Evolutionary conservation across 805 yeast species (phyloP).

Genomic region (Hermanozyma aechmeae): DNA sequence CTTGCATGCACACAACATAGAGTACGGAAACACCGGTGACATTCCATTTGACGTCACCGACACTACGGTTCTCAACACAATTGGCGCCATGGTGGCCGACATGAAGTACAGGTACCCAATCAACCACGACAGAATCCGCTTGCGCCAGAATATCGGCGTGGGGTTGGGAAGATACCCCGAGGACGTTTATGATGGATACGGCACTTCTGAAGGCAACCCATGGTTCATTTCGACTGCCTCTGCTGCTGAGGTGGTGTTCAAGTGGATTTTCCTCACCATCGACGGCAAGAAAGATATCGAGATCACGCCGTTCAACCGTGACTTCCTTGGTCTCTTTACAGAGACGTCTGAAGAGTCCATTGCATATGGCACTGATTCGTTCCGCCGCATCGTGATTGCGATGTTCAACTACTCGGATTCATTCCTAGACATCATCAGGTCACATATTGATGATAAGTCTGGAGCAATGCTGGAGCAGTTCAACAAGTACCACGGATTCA

Average conservation of each 20-base stretch:
- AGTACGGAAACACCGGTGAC: slow-evolving; percentile 15
- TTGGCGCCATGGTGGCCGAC: slow-evolving; percentile 51
- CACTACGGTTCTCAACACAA: slow-evolving; percentile 49
- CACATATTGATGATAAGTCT: slow-evolving; percentile 45
- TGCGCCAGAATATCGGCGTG: slow-evolving; percentile 34
- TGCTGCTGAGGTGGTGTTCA: slow-evolving; percentile 56
- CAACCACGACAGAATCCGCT: slow-evolving; percentile 41
- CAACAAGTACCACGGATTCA: slow-evolving; percentile 67
- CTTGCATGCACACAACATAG: slow-evolving; percentile 38
- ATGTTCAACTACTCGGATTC: slow-evolving; percentile 57
- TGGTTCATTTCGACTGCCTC: slow-evolving; percentile 80
- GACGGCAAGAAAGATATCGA: slow-evolving; percentile 33
- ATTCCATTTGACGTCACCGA: slow-evolving; percentile 61
- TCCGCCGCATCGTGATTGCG: slow-evolving; percentile 28
- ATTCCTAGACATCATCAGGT: slow-evolving; percentile 48
- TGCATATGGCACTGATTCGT: slow-evolving; percentile 29
- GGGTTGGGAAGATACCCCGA: slow-evolving; percentile 92
- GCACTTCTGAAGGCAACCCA: slow-evolving; percentile 75
- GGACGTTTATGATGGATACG: slow-evolving; percentile 75
- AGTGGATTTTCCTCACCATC: slow-evolving; percentile 38
- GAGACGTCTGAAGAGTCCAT: slow-evolving; percentile 17
- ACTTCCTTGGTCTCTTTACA: slow-evolving; percentile 25
- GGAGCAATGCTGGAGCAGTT: slow-evolving; percentile 88
- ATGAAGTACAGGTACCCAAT: slow-evolving; percentile 75
- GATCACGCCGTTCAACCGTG: slow-evolving; percentile 19